These are phyloP conservation scores for Exophiala calicioides DNA, from an alignment of 2,329 filamentous ascomycete genomes.

Conservation along the genomic window DNA sequence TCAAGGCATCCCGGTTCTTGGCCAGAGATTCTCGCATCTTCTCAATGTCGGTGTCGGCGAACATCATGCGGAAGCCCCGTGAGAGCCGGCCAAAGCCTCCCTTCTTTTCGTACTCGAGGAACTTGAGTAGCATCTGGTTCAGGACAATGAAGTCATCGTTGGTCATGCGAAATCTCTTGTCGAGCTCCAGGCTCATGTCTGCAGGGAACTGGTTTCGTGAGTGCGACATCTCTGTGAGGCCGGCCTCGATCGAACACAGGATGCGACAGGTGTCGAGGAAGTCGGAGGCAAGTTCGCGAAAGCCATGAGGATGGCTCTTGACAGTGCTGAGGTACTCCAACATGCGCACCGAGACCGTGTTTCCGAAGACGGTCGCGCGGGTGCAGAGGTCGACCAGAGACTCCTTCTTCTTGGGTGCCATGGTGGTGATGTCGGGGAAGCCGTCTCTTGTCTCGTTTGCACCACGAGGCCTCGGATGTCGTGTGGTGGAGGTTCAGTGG, in stretches of 20 bases:
- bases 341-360: conserved; percentile 65
- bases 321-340: conserved; percentile 63
- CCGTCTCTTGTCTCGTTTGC: too few relatives aligned
- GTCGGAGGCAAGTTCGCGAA: conserved; percentile 62
- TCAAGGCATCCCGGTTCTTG: conserved; percentile 62
- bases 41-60: conserved; percentile 62
- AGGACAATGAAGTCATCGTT: conserved; percentile 64
- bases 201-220: conserved; percentile 56
- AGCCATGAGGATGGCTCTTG: conserved; percentile 57
- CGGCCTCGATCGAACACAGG: conserved; percentile 68
- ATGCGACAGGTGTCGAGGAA: conserved; percentile 68
- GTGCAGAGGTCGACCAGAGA: conserved; percentile 56
- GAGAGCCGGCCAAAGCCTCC: conserved; percentile 61
- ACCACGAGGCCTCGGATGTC: too few relatives aligned
- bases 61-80: conserved; percentile 65
- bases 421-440: conserved; percentile 14
- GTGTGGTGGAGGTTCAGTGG: too few relatives aligned
- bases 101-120: conserved; percentile 64
- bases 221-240: conserved; percentile 57
- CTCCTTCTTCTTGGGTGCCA: conserved; percentile 34
- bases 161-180: conserved; percentile 63
- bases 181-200: conserved; percentile 65
- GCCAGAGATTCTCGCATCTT: conserved; percentile 60
- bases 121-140: conserved; percentile 63
- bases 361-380: conserved; percentile 61